A percentile compares a stretch with the other conserved stretches of the same genome.
phyloP scores from a whole-genome alignment of 139 green algal genomes.

The Chlamydomonas sphaeroides region DNA sequence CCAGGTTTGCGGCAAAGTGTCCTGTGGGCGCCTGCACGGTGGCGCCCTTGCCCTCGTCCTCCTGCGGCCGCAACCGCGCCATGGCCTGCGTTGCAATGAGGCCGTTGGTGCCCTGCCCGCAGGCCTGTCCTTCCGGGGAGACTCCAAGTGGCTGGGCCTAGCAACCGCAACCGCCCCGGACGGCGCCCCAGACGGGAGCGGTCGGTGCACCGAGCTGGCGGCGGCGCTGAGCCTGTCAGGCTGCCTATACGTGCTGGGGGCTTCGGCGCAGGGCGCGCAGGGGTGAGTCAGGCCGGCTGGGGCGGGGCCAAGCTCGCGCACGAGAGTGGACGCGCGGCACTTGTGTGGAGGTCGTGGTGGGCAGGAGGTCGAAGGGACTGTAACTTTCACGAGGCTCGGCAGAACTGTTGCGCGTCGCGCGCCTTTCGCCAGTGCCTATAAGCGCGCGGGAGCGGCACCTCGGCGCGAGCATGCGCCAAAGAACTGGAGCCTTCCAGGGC shows the following conservation, averaged over 20 bases:
- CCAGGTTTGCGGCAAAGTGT: no score
- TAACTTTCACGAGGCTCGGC: no score
- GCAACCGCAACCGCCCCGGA: not conserved
- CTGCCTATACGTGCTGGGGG: not conserved
- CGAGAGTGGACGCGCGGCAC: not conserved
- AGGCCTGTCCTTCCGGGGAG: constrained; percentile 34
- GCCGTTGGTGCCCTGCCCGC: not conserved
- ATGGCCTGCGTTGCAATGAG: not conserved
- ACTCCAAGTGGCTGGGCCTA: constrained; percentile 38
- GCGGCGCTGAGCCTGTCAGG: constrained; percentile 25
- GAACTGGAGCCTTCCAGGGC: no score
- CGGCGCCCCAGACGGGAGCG: not conserved
- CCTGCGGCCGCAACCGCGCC: not conserved
- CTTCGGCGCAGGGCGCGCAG: not conserved
- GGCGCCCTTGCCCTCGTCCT: no score
- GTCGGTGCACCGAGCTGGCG: not conserved
- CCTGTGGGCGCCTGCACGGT: no score
- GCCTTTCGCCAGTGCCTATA: no score
- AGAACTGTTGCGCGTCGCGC: no score
- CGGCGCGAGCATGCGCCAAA: no score
- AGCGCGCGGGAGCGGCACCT: no score
- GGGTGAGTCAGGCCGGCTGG: not conserved
- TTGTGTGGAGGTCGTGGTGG: no score
- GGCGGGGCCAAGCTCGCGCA: not conserved
- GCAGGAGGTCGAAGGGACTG: no score